Evolutionary conservation across 1,284 basidiomycete species (phyloP).

Genomic region (Leccinum fallax): DNA sequence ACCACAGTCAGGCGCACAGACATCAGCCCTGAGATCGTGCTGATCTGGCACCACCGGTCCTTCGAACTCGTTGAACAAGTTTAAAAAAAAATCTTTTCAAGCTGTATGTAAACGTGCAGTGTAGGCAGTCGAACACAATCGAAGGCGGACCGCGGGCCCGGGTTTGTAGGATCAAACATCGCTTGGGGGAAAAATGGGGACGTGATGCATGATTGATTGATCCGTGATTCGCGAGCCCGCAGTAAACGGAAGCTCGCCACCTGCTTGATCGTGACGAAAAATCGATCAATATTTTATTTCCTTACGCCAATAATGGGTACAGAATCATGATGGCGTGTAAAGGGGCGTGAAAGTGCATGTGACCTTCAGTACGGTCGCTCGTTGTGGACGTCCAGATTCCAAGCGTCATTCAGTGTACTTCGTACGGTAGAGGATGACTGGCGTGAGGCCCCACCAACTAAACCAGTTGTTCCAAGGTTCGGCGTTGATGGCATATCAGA

Average conservation of each 20-base stretch:
- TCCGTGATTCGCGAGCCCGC: background rate
- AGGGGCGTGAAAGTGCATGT: background rate
- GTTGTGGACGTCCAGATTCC: slow-evolving; percentile 39
- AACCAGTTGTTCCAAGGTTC: background rate
- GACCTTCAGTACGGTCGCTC: slow-evolving; percentile 25
- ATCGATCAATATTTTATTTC: background rate
- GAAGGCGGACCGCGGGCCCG: background rate
- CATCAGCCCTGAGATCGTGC: slow-evolving; percentile 50
- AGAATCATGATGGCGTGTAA: background rate
- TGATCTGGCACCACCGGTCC: slow-evolving; percentile 48
- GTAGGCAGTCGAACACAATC: background rate
- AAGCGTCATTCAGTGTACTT: slow-evolving; percentile 37
- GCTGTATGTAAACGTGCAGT: background rate
- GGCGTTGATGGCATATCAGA: slow-evolving; percentile 36
- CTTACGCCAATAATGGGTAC: background rate
- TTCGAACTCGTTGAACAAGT: slow-evolving; percentile 33
- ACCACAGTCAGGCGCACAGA: slow-evolving; percentile 50
- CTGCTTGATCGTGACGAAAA: background rate
- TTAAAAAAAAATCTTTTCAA: background rate
- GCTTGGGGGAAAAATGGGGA: background rate
- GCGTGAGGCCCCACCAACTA: background rate
- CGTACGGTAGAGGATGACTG: background rate
- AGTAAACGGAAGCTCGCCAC: background rate
- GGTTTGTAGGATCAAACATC: background rate
- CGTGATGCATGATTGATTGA: background rate